These are phyloP conservation scores for Dichotomocladium elegans DNA, from an alignment of 371 early-diverging fungal species.

Conservation along the genomic window DNA sequence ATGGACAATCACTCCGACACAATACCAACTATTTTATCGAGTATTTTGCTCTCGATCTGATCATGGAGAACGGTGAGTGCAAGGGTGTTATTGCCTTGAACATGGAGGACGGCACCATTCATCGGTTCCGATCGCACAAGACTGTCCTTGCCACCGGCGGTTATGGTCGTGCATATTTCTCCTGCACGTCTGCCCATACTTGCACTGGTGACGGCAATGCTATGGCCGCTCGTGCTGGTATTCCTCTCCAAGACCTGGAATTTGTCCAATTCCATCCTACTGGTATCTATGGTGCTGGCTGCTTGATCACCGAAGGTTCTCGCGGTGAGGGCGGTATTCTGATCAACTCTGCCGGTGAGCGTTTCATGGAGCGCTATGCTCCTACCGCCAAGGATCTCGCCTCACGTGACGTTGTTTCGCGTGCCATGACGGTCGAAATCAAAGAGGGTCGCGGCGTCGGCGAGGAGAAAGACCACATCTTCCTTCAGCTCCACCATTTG, in stretches of 20 bases:
- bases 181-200: constrained; percentile 97
- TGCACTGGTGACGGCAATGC: constrained; percentile 99
- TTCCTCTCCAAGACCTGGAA: constrained; percentile 94
- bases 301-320: constrained; percentile 96
- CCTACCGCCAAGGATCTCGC: constrained; percentile 98
- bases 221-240: constrained; percentile 88
- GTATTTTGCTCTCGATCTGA: constrained; percentile 97
- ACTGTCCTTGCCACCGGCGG: constrained; percentile 98
- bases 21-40: constrained; percentile 97
- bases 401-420: constrained; percentile 96
- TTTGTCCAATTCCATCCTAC: constrained; percentile 99
- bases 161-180: constrained; percentile 98
- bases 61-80: constrained; percentile 98
- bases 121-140: constrained; percentile 97
- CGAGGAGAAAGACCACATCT: constrained; percentile 94
- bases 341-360: constrained; percentile 88
- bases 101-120: constrained; percentile 97
- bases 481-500: constrained; percentile 94
- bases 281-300: constrained; percentile 97
- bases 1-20: constrained; percentile 93
- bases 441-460: constrained; percentile 97
- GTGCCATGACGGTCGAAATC: constrained; percentile 98
- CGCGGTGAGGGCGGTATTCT: constrained; percentile 97
- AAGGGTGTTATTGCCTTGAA: constrained; percentile 94
- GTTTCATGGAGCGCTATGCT: constrained; percentile 99